Conservation (phyloP, 1,284 basidiomycete genomes). For the Kalmanozyma brasiliensis region DNA sequence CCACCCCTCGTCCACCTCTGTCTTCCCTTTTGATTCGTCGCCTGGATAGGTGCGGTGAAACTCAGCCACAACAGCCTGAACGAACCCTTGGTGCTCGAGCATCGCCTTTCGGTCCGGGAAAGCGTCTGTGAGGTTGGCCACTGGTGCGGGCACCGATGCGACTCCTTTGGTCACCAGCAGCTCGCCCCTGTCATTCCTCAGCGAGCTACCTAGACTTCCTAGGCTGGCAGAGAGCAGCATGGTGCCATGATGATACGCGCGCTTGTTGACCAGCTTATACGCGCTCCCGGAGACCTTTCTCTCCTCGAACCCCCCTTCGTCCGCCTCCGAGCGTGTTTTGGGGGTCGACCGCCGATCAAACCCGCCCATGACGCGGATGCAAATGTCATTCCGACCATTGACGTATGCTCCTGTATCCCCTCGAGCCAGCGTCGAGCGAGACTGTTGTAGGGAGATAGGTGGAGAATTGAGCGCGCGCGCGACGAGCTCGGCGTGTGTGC, state of each 20-base stretch:
- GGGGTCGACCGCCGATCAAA: constrained; percentile 73
- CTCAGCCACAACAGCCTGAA: constrained; percentile 76
- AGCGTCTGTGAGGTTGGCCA: constrained; percentile 79
- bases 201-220: constrained; percentile 48
- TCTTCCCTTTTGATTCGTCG: neutral
- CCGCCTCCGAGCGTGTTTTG: constrained; percentile 13
- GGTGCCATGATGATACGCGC: constrained; percentile 99
- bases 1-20: constrained; percentile 33
- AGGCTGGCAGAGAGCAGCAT: constrained; percentile 79
- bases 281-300: constrained; percentile 92
- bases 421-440: constrained; percentile 6
- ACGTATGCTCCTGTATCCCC: constrained; percentile 70
- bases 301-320: constrained; percentile 29
- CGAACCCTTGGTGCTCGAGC: constrained; percentile 78
- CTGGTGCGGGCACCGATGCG: constrained; percentile 89
- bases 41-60: constrained; percentile 76
- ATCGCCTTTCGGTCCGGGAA: constrained; percentile 68
- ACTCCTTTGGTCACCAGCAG: constrained; percentile 83
- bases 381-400: constrained; percentile 86
- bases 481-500: constrained; percentile 81
- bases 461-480: constrained; percentile 78
- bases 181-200: constrained; percentile 77
- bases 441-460: constrained; percentile 39
- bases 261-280: constrained; percentile 89
- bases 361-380: constrained; percentile 71